Percentiles rank a stretch among this genome's conserved stretches.
phyloP scores from a whole-genome alignment of 2,329 filamentous ascomycete species.

The Byssoonygena ceratinophila region DNA sequence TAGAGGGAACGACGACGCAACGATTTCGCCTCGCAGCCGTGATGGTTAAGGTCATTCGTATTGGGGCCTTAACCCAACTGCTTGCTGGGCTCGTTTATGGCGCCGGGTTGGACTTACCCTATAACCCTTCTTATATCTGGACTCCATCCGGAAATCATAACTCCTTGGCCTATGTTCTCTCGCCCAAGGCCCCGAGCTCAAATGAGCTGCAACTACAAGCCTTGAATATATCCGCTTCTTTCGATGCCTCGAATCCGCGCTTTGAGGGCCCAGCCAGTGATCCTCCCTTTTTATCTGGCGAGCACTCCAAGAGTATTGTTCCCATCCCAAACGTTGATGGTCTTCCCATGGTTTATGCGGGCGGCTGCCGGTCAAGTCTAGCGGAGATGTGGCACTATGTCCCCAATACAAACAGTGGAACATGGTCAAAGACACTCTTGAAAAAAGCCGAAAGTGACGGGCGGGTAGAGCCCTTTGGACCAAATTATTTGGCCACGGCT shows the following conservation, averaged over 20 bases:
- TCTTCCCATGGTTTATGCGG: constrained; percentile 61
- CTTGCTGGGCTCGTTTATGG: not conserved
- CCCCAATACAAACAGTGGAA: constrained; percentile 44
- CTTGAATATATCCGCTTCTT: constrained; percentile 12
- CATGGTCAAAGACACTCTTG: constrained; percentile 42
- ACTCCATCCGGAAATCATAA: constrained; percentile 9
- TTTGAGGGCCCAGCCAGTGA: not conserved
- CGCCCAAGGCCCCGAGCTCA: constrained; percentile 8
- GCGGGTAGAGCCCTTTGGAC: constrained; percentile 32
- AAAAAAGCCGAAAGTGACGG: constrained; percentile 20
- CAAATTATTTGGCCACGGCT: constrained; percentile 50
- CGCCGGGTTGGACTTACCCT: constrained; percentile 10
- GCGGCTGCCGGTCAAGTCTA: constrained; percentile 48
- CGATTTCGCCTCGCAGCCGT: not conserved
- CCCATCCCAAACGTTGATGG: constrained; percentile 57
- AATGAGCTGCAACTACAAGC: constrained; percentile 15
- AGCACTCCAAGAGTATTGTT: constrained; percentile 49
- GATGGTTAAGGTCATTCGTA: constrained; percentile 12
- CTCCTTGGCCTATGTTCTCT: constrained; percentile 14
- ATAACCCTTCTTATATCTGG: constrained; percentile 18
- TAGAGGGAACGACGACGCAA: not conserved
- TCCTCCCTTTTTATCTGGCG: constrained; percentile 49
- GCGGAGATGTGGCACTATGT: constrained; percentile 14
- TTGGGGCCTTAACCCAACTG: constrained; percentile 7
- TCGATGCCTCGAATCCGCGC: constrained; percentile 34